These are phyloP conservation scores for Pichia sp. DNA, from an alignment of 1,139 yeast species.

Conservation along the genomic window DNA sequence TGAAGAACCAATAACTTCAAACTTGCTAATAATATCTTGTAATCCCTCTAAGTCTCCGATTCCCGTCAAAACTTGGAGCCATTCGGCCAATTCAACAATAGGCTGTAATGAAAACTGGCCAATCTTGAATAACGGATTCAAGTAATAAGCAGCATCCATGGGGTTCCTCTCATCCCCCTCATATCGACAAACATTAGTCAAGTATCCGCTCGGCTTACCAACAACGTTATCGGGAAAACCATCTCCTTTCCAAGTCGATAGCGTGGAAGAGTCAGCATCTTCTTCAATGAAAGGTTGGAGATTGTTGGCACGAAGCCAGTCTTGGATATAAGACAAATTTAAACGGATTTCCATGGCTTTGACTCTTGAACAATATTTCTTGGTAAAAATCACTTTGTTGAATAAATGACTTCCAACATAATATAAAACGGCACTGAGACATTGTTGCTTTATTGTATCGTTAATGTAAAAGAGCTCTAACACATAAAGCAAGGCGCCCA, in stretches of 20 bases:
- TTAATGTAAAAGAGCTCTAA: conserved; percentile 78
- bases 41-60: conserved; percentile 45
- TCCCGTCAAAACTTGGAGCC: conserved; percentile 81
- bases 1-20: conserved; percentile 57
- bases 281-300: conserved; percentile 47
- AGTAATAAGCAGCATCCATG: conserved; percentile 44
- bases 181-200: conserved; percentile 32
- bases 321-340: conserved; percentile 81
- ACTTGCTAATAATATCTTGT: conserved; percentile 53
- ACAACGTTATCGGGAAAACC: conserved; percentile 41
- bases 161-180: conserved; percentile 33
- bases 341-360: conserved; percentile 87
- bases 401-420: conserved; percentile 73
- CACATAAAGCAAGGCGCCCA: conserved; percentile 85
- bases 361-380: conserved; percentile 66
- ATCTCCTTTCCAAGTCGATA: conserved; percentile 26
- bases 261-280: conserved; percentile 32
- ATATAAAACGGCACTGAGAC: conserved; percentile 72
- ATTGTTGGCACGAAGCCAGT: conserved; percentile 86
- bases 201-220: conserved; percentile 19
- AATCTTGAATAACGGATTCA: conserved; percentile 52
- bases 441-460: conserved; percentile 67
- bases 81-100: conserved; percentile 74
- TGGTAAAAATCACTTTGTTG: conserved; percentile 63
- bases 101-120: conserved; percentile 70